Conservation (phyloP, 2,329 filamentous ascomycete species). For the Ascocoryne sarcoides region DNA sequence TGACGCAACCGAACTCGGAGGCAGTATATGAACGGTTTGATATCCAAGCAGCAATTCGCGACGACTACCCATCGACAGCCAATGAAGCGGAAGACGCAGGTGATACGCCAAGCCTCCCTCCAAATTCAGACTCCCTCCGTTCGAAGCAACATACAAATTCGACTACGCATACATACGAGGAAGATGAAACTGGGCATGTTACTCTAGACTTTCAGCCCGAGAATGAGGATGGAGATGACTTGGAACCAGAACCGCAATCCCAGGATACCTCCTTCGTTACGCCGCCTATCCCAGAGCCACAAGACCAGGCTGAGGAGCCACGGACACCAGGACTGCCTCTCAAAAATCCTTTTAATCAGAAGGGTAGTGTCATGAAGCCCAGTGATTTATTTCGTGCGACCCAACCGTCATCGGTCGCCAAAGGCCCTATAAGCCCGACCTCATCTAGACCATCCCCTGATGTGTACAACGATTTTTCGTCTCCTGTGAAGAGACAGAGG, state of each 20-base stretch:
- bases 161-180: conserved; percentile 21
- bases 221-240: conserved; percentile 1
- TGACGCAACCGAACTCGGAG: conserved; percentile 24
- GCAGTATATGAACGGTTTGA: conserved; percentile 21
- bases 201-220: conserved; percentile 11
- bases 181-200: conserved; percentile 23
- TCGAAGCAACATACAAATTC: conserved; percentile 17
- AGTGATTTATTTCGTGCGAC: conserved; percentile 26
- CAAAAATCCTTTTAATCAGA: conserved; percentile 26
- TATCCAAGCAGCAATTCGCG: conserved; percentile 1
- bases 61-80: conserved; percentile 6
- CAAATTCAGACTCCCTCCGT: conserved; percentile 1
- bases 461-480: conserved; percentile 17
- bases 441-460: conserved; percentile 27
- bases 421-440: conserved; percentile 17
- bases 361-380: conserved; percentile 24
- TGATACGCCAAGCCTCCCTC: neutral
- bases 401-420: conserved; percentile 24
- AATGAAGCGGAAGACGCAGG: conserved; percentile 1
- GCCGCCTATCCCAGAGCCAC: neutral
- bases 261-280: conserved; percentile 18
- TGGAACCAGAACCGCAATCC: conserved; percentile 10
- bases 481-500: conserved; percentile 13
- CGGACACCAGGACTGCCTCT: conserved; percentile 23
- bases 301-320: conserved; percentile 13